Base-by-base conservation (phyloP, 805 yeast species). In the Barnettozyma wickerhamii region DNA sequence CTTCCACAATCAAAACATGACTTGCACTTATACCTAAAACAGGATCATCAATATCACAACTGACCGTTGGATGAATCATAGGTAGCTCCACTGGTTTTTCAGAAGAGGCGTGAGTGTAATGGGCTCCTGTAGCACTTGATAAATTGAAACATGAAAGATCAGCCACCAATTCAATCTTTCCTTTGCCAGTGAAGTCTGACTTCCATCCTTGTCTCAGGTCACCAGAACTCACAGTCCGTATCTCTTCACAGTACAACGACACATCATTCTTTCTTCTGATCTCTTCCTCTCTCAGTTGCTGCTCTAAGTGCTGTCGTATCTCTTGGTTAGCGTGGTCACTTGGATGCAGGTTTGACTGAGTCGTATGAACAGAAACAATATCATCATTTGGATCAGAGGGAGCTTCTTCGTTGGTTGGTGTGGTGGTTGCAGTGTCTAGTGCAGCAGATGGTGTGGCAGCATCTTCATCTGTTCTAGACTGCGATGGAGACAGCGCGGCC, bases 191-290 rank as follows among this genome's bases (percentile, higher is more conserved):
- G 58, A 83, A 90, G 62, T 93, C 99, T 1, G 93, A 79, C 60
- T 93, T 93, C 99, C 99, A 93, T 4, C 99, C 99, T 23, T 75
- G 71, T 56, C 84, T 86, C 56, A 88, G 63, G 46, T 86, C 95
- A 10, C 96, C 96, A 40, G 79, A 74, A 10, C 82, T 75, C 7
- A 93, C 66, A 5, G 85, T 76, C 23, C 90, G 72, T 7, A 75
- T 73, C 54, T 90, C 96, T 59, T 89, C 95, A 10, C 79, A 60
- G 51, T 74, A 83, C 12, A 84, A 45, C 4, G 67, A 64, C n/a
- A 63, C 57, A 14, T 64, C 69, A 6, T 20, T 19, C 15, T 44
- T 46, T 28, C 60, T 58, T 44, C 55, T 52, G 17, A 53, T 40
- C 34, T 58, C 62, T 33, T 57, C 59, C 38, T 51, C 57, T n/a